Base-by-base conservation (phyloP, 2,329 filamentous ascomycete genomes). In the Cadophora gregata region DNA sequence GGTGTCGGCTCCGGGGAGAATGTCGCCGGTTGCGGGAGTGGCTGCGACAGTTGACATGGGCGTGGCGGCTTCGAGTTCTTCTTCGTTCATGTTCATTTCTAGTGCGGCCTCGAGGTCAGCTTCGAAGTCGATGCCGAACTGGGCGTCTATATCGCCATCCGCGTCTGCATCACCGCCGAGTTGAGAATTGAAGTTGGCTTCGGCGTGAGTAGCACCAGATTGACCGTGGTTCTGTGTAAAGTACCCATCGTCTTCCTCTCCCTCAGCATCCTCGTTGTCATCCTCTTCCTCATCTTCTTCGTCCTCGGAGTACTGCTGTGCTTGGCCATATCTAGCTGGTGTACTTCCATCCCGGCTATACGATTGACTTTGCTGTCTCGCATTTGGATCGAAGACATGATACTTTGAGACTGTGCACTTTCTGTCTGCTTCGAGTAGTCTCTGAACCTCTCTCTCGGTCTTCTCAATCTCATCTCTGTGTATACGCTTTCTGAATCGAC, bases 401-500 rank as follows among this genome's bases (percentile, higher is more conserved):
- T 79, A 83, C 19, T 70, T 78, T 14, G 80, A 80, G 10, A 78
- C 79, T 2, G 75, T 72, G 4, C 80, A 77, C 10, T 77, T 72
- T 45, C 75, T 73, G 66, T 88, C 86, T 4, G 79, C 80, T 24
- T 78, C 77, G 1, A 88, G 75, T 5, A 88, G 77, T 45, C 79
- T 79, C 65, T 87, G 82, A 47, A 88, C 85, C 55, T 84, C 81
- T 51, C 82, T 81, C 70, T 88, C 86, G 7, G 86, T 83, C 51
- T 84, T 83, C 71, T 87, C 84, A 59, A 86, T 85, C 38, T 85
- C 82, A 21, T 81, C 82, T 70, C 85, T 84, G 27, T 81, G 85
- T 51, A 86, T 80, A 8, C 86, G 81, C 69, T 85, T 85, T 61
- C 85, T 77, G 74, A 88, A 88, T n/a, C 86, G 80, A 33, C 84